A percentile compares a stretch with the other conserved stretches of the same genome.
Conservation (phyloP, 2,329 filamentous ascomycete genomes). For the Sarocladium oryzae region DNA sequence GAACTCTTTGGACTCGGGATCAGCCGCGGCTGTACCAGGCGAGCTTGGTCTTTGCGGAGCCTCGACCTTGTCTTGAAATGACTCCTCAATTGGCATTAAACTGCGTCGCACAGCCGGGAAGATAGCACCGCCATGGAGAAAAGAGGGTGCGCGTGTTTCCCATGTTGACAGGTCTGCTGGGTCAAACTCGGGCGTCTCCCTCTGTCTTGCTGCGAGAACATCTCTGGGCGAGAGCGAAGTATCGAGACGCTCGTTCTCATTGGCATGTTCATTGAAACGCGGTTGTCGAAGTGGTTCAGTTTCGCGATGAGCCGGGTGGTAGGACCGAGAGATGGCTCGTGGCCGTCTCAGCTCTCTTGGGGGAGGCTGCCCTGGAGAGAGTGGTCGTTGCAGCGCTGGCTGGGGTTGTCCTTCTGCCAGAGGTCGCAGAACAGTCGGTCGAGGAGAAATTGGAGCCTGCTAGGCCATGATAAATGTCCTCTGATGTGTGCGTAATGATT, state of each 20-base stretch:
- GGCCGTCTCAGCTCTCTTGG: background rate
- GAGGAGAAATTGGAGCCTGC: background rate
- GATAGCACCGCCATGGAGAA: background rate
- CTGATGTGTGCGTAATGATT: background rate
- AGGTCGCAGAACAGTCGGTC: background rate
- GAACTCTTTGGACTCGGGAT: slow-evolving; percentile 3
- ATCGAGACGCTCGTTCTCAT: background rate
- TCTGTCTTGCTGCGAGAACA: background rate
- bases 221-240: background rate
- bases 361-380: background rate
- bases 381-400: background rate
- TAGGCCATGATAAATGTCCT: slow-evolving; percentile 2
- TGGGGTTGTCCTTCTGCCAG: background rate
- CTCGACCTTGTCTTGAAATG: background rate
- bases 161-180: background rate
- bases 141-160: background rate
- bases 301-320: background rate
- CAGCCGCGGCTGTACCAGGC: background rate
- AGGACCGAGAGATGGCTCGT: background rate
- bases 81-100: background rate
- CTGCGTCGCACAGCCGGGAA: background rate
- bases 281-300: background rate
- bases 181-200: background rate
- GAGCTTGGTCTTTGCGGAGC: background rate
- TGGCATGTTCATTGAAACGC: background rate